These are phyloP conservation scores for Talaromyces pinophilus DNA, from an alignment of 2,329 filamentous ascomycete species.

Conservation along the genomic window DNA sequence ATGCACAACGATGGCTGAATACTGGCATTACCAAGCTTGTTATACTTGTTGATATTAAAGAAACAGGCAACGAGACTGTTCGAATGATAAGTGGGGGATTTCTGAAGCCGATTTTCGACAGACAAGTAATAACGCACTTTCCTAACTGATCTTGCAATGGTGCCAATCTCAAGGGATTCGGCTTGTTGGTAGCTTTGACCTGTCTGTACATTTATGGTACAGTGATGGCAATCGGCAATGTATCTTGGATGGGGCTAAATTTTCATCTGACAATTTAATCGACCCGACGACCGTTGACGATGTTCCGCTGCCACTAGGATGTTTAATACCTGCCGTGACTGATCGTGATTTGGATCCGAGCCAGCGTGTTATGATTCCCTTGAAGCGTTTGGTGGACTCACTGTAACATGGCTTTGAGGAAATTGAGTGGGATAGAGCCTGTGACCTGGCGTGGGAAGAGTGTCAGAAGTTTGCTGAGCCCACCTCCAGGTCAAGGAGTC, in stretches of 20 bases:
- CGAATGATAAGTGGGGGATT: neutral
- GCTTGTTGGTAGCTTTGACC: conserved; percentile 13
- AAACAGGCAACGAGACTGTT: neutral
- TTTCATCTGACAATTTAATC: conserved; percentile 10
- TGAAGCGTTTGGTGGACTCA: too few relatives aligned
- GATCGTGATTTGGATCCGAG: too few relatives aligned
- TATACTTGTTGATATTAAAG: conserved; percentile 8
- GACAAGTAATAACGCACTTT: neutral
- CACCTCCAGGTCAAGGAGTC: too few relatives aligned
- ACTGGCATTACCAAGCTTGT: conserved; percentile 8
- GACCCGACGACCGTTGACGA: conserved; percentile 10
- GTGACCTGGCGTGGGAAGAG: too few relatives aligned
- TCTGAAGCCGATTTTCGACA: neutral
- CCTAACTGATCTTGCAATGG: neutral
- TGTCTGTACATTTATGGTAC: conserved; percentile 19
- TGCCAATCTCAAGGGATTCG: conserved; percentile 10
- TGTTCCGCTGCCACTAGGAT: neutral
- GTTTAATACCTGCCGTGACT: neutral
- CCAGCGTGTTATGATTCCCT: too few relatives aligned
- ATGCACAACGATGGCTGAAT: conserved; percentile 14
- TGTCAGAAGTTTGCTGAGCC: too few relatives aligned
- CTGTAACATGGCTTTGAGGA: too few relatives aligned
- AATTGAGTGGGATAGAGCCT: too few relatives aligned
- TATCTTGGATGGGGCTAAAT: conserved; percentile 12
- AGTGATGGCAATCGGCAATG: conserved; percentile 10